Evolutionary conservation across 139 green algal genomes (phyloP), one percentile per base, ranked within the genome.

Genomic region (Tetraselmis chui): DNA sequence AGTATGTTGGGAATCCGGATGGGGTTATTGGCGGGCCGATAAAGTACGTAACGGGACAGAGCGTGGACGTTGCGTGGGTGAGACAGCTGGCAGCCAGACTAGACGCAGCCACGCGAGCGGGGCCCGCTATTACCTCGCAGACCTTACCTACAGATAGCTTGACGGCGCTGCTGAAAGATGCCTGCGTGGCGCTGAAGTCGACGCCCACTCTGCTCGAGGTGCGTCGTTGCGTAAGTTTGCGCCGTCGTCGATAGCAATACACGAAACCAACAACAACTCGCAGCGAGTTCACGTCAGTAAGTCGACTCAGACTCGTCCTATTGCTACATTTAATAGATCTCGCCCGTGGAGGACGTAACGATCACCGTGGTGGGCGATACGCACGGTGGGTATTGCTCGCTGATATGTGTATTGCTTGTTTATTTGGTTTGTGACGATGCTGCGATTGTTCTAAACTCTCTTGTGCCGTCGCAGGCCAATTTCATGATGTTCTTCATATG

Each of bases 291-390:
- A n/a, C n/a, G n/a, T n/a, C n/a, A n/a, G n/a, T n/a, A n/a, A n/a
- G n/a, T n/a, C n/a, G n/a, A n/a, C n/a, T n/a, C n/a, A n/a, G n/a
- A n/a, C n/a, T n/a, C n/a, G n/a, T n/a, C n/a, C n/a, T n/a, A n/a
- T n/a, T n/a, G n/a, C n/a, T n/a, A n/a, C n/a, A n/a, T n/a, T n/a
- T n/a, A n/a, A n/a, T n/a, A 67, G 45, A 18, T 67, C 18, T 5
- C 45, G 45, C 45, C 45, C 11, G 45, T 18, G 45, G 45, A 67
- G 45, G 45, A 82, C 0, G 89, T 87, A 0, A 87, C 88, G 23
- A 89, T 95, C 22, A 90, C 91, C 1, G 92, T 98, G 5, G 94
- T 98, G 30, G 95, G 95, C 27, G 95, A 98, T 83, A 98, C 95
- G 27, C 95, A 98, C 84, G 95, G 45, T 67, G 18, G 18, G 45